Evolutionary conservation across 306 rosid species (phyloP).

Genomic region (Gastrolobium villosum): DNA sequence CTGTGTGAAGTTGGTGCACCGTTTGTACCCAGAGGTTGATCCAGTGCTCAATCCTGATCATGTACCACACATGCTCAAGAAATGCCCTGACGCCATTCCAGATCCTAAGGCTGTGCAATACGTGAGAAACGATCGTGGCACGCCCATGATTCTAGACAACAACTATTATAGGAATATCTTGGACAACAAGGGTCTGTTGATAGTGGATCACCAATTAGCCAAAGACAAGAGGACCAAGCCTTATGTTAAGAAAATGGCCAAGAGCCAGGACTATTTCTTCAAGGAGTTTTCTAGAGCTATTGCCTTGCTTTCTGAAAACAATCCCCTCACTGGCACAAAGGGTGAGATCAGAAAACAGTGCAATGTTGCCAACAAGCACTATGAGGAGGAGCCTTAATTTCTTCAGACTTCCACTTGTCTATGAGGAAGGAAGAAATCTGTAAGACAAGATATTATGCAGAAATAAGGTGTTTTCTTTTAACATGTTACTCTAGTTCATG

Average conservation of each 20-base stretch:
- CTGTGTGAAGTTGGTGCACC: conserved; percentile 97
- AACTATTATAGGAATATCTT: conserved; percentile 94
- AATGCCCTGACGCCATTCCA: conserved; percentile 92
- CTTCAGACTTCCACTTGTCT: conserved; percentile 39
- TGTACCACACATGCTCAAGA: conserved; percentile 90
- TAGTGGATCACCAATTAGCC: conserved; percentile 91
- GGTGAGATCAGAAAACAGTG: conserved; percentile 97
- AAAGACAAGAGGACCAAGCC: conserved; percentile 91
- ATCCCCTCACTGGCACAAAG: conserved; percentile 89
- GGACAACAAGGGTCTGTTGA: conserved; percentile 88
- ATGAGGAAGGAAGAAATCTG: conserved; percentile 38
- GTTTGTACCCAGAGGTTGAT: conserved; percentile 92
- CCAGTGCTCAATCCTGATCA: conserved; percentile 81
- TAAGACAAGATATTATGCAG: conserved; percentile 45
- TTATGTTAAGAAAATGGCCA: conserved; percentile 96
- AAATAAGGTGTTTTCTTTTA: conserved; percentile 44
- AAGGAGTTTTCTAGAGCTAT: conserved; percentile 87
- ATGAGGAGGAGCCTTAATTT: conserved; percentile 55
- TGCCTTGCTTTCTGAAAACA: conserved; percentile 85
- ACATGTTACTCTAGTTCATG: conserved; percentile 26
- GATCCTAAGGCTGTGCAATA: conserved; percentile 97
- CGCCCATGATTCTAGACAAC: conserved; percentile 94
- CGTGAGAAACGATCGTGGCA: conserved; percentile 96
- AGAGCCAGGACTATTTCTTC: conserved; percentile 90
- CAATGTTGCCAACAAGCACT: conserved; percentile 85